A percentile compares a stretch with the other conserved stretches of the same genome.
phyloP scores from a whole-genome alignment of 805 yeast genomes.

The Kazachstania taianensis region DNA sequence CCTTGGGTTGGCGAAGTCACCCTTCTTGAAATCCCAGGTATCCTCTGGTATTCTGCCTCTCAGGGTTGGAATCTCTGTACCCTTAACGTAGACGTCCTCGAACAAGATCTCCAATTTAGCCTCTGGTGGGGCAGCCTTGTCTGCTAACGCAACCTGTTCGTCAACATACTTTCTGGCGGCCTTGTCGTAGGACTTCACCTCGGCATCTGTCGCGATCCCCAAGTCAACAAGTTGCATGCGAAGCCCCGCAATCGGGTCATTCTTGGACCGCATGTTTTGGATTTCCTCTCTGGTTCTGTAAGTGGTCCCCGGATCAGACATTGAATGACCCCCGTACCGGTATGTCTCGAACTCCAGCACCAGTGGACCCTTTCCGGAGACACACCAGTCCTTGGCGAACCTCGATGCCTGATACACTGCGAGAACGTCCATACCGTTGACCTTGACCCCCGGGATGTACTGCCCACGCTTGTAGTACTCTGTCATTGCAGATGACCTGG shows the following conservation, averaged over 20 bases:
- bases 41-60: slow-evolving; percentile 97
- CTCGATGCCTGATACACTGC: slow-evolving; percentile 93
- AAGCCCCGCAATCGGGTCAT: slow-evolving; percentile 95
- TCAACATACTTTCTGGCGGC: slow-evolving; percentile 93
- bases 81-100: slow-evolving; percentile 94
- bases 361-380: slow-evolving; percentile 89
- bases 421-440: slow-evolving; percentile 96
- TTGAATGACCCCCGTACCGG: slow-evolving; percentile 99
- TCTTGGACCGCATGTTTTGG: slow-evolving; percentile 97
- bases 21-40: slow-evolving; percentile 67
- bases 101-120: slow-evolving; percentile 89
- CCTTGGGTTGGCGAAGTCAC: slow-evolving; percentile 31
- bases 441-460: slow-evolving; percentile 96
- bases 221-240: slow-evolving; percentile 77
- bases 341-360: slow-evolving; percentile 96
- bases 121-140: slow-evolving; percentile 89
- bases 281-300: slow-evolving; percentile 99
- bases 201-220: slow-evolving; percentile 85
- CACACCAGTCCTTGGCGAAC: slow-evolving; percentile 94
- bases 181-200: slow-evolving; percentile 89
- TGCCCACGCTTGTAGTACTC: slow-evolving; percentile 99
- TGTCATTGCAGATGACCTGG: slow-evolving; percentile 92
- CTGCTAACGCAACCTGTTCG: slow-evolving; percentile 89
- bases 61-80: slow-evolving; percentile 81
- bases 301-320: slow-evolving; percentile 99